Evolutionary conservation across 208 protist species (phyloP).

Genomic region (Leishmania martiniquensis): DNA sequence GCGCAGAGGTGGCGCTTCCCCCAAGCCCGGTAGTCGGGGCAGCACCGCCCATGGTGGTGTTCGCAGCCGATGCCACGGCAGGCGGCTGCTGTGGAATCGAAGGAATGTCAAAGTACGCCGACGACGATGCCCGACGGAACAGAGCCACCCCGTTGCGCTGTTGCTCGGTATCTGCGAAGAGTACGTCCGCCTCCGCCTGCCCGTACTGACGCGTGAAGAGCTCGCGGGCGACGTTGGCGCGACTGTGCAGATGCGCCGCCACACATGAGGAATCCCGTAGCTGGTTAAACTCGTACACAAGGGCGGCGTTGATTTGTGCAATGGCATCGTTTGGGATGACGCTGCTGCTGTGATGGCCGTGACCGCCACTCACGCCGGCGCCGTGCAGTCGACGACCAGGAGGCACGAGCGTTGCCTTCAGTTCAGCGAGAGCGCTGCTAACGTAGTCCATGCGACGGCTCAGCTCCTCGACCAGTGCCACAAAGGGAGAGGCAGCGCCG

Average conservation of each 20-base stretch:
- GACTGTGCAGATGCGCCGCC: slow-evolving; percentile 58
- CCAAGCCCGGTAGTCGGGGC: slow-evolving; percentile 6
- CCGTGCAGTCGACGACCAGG: slow-evolving; percentile 18
- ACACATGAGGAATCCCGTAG: slow-evolving; percentile 61
- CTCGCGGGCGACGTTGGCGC: slow-evolving; percentile 51
- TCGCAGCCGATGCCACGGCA: neutral
- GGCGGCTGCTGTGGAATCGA: slow-evolving; percentile 26
- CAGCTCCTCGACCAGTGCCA: slow-evolving; percentile 39
- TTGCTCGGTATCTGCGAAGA: slow-evolving; percentile 49
- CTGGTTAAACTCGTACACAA: slow-evolving; percentile 65
- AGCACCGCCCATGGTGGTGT: neutral
- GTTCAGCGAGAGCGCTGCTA: slow-evolving; percentile 36
- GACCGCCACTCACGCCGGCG: slow-evolving; percentile 6
- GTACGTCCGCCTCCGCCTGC: slow-evolving; percentile 61
- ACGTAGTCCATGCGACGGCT: slow-evolving; percentile 50
- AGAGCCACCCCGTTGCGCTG: slow-evolving; percentile 32
- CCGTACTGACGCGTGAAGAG: slow-evolving; percentile 74
- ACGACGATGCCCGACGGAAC: slow-evolving; percentile 22
- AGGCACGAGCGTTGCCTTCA: slow-evolving; percentile 60
- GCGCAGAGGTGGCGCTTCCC: slow-evolving; percentile 2
- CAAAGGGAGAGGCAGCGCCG: slow-evolving; percentile 33
- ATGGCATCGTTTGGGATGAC: slow-evolving; percentile 38
- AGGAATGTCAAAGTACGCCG: slow-evolving; percentile 38
- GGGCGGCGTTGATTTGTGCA: slow-evolving; percentile 65
- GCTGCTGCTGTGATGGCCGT: slow-evolving; percentile 11